A percentile compares a stretch with the other conserved stretches of the same genome.
phyloP scores from a whole-genome alignment of 129 eudicot species.

The Tagetes patula region DNA sequence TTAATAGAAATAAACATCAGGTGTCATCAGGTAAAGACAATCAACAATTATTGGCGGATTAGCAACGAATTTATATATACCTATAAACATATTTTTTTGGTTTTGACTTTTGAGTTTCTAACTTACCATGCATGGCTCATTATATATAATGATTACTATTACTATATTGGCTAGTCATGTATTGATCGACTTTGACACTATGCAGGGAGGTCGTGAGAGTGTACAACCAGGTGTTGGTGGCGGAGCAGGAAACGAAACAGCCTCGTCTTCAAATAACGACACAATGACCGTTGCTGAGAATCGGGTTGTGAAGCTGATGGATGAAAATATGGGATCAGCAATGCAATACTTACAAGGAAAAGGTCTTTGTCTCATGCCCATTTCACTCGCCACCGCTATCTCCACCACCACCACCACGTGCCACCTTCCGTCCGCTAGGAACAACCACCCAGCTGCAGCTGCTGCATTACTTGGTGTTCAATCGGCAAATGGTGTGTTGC shows the following conservation, averaged over 20 bases:
- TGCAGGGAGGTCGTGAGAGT: slow-evolving; percentile 44
- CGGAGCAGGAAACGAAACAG: slow-evolving; percentile 32
- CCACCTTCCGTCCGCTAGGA: slow-evolving; percentile 47
- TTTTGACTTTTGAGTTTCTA: too few species aligned
- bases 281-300: slow-evolving; percentile 71
- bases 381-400: slow-evolving; percentile 89
- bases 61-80: too few species aligned
- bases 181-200: background rate
- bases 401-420: slow-evolving; percentile 79
- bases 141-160: too few species aligned
- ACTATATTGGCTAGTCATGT: background rate
- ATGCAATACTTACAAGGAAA: slow-evolving; percentile 92
- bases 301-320: slow-evolving; percentile 87
- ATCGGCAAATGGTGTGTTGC: slow-evolving; percentile 42
- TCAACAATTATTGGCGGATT: too few species aligned
- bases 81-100: too few species aligned
- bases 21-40: too few species aligned
- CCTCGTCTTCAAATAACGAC: slow-evolving; percentile 52
- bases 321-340: slow-evolving; percentile 96
- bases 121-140: too few species aligned
- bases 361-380: slow-evolving; percentile 96
- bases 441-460: slow-evolving; percentile 39
- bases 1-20: too few species aligned
- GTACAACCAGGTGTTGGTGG: slow-evolving; percentile 29
- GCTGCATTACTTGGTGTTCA: slow-evolving; percentile 34